A percentile compares a stretch with the other conserved stretches of the same genome.
These are phyloP conservation scores for Candida stauntonica DNA, from an alignment of 805 yeast species.

Conservation along the genomic window DNA sequence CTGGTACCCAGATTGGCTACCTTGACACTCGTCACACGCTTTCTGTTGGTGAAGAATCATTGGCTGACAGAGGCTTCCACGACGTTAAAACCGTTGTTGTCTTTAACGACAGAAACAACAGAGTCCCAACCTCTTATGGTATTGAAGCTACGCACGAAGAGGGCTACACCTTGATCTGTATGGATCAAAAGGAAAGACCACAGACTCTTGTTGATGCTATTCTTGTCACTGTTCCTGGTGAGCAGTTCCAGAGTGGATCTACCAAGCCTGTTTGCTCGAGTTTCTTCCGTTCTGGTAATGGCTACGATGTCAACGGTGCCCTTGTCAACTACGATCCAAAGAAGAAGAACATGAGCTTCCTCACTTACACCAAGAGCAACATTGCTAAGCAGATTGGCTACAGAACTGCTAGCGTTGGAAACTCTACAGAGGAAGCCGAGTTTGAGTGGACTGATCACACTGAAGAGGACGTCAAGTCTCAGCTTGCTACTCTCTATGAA, in stretches of 20 bases:
- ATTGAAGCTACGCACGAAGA: slow-evolving; percentile 2
- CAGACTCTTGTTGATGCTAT: neutral
- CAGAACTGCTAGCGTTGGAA: neutral
- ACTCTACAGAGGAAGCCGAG: neutral
- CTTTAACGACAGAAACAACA: neutral
- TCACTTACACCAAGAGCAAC: neutral
- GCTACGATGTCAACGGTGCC: neutral
- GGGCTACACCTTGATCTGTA: slow-evolving; percentile 2
- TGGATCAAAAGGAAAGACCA: neutral
- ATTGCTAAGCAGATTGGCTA: neutral
- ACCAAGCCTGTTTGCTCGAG: neutral
- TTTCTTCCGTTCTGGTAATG: neutral
- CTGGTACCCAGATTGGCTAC: neutral
- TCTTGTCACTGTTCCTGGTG: neutral
- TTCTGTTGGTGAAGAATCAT: neutral
- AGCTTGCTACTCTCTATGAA: neutral
- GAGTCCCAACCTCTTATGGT: neutral
- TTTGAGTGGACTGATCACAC: neutral
- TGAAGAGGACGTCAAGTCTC: neutral
- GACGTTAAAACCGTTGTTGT: neutral
- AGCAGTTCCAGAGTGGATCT: neutral
- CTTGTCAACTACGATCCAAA: neutral
- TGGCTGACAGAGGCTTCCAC: neutral
- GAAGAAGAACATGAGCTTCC: neutral
- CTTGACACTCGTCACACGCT: neutral